Evolutionary conservation across 148 eudicot genomes (phyloP).

Genomic region (Silene conica): DNA sequence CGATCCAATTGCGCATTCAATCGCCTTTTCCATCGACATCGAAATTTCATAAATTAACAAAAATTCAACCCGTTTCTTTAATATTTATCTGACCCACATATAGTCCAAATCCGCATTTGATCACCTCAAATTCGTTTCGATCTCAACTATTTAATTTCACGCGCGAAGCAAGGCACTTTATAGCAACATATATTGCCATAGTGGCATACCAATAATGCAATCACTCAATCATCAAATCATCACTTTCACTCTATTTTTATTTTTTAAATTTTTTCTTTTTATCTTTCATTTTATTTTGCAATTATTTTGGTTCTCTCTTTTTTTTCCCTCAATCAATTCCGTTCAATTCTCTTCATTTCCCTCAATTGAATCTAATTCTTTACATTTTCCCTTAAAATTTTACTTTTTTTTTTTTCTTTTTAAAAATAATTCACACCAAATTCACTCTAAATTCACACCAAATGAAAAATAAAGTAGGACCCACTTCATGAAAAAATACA

Average conservation of each 20-base stretch:
- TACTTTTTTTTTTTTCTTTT: not conserved
- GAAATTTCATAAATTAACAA: too few species aligned
- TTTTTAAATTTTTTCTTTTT: not conserved
- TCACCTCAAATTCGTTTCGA: not conserved
- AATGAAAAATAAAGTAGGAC: slow-evolving; percentile 14
- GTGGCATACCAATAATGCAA: slow-evolving; percentile 8
- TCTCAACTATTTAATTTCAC: slow-evolving; percentile 3
- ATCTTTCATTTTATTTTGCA: not conserved
- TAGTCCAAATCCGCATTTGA: too few species aligned
- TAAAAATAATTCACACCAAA: not conserved
- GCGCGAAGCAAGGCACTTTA: slow-evolving; percentile 6
- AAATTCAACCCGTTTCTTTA: too few species aligned
- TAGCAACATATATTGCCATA: not conserved
- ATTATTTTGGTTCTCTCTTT: not conserved
- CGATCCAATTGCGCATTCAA: too few species aligned
- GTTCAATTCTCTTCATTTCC: slow-evolving; percentile 23
- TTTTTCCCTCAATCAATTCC: slow-evolving; percentile 19
- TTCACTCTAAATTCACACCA: slow-evolving; percentile 28
- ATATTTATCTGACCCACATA: too few species aligned
- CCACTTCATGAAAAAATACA: slow-evolving; percentile 7
- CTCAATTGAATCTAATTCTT: slow-evolving; percentile 24
- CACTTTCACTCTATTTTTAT: slow-evolving; percentile 1
- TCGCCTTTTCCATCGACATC: too few species aligned
- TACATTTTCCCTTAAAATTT: not conserved
- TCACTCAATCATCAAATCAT: slow-evolving; percentile 21